phyloP scores from a whole-genome alignment of 139 green algal genomes.

The Desmodesmus armatus region DNA sequence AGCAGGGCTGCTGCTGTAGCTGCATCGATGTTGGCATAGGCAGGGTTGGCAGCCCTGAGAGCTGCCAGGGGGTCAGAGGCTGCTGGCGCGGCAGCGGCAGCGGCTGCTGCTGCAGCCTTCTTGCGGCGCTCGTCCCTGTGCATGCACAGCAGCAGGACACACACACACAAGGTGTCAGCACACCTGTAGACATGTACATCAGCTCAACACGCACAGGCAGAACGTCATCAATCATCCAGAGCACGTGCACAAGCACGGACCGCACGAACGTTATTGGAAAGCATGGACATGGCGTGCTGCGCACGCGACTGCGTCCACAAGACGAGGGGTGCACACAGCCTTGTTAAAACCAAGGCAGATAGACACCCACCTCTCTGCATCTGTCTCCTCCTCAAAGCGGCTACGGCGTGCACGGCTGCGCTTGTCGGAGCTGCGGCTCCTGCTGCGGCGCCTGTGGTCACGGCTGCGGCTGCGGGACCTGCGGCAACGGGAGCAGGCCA shows the following conservation, averaged over 20 bases:
- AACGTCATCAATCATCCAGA: no score
- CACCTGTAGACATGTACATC: background rate
- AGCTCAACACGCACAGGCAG: no score
- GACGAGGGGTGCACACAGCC: background rate
- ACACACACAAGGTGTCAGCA: no score
- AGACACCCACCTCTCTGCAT: background rate
- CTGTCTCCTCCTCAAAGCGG: slow-evolving; percentile 12
- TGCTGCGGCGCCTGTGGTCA: slow-evolving; percentile 19
- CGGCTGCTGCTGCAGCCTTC: background rate
- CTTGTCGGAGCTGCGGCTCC: background rate
- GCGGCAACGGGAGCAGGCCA: background rate
- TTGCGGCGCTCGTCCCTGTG: slow-evolving; percentile 1
- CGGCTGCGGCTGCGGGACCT: slow-evolving; percentile 33
- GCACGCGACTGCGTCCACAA: no score
- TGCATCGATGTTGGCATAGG: slow-evolving; percentile 13
- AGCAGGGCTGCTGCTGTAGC: background rate
- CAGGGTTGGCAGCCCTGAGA: slow-evolving; percentile 25
- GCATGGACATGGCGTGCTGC: no score
- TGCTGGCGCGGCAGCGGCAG: slow-evolving; percentile 9
- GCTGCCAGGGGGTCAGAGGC: slow-evolving; percentile 17
- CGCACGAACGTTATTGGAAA: no score
- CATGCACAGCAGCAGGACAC: background rate
- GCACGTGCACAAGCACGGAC: no score
- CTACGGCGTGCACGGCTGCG: slow-evolving; percentile 5
- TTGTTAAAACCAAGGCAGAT: no score